Evolutionary conservation across 108 stramenopile genomes (phyloP).

Genomic region (Asterionellopsis glacialis): DNA sequence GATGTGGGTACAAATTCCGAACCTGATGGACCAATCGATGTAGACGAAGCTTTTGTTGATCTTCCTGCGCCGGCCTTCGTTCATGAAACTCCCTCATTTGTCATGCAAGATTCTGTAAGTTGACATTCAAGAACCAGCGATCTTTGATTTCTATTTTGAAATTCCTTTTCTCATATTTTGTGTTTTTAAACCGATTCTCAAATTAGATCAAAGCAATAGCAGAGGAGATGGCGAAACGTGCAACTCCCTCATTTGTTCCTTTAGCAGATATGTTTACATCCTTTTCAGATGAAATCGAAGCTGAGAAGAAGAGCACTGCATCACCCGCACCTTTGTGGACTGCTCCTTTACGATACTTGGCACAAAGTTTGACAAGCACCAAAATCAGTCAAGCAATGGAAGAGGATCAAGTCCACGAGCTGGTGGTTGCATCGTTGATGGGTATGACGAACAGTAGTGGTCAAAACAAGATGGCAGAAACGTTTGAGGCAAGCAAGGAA

Average conservation of each 20-base stretch:
- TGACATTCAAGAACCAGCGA: too few species aligned
- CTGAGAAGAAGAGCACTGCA: slow-evolving; percentile 25
- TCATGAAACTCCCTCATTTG: slow-evolving; percentile 17
- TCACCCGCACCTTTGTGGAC: slow-evolving; percentile 17
- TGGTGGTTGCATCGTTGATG: slow-evolving; percentile 36
- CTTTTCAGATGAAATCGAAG: slow-evolving; percentile 43
- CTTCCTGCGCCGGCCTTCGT: not conserved
- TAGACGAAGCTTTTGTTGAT: slow-evolving; percentile 2
- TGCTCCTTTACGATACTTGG: slow-evolving; percentile 37
- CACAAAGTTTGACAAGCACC: slow-evolving; percentile 8
- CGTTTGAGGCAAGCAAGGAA: slow-evolving; percentile 32
- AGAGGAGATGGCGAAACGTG: slow-evolving; percentile 77
- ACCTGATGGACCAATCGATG: not conserved
- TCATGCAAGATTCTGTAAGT: slow-evolving; percentile 81
- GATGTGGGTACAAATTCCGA: too few species aligned
- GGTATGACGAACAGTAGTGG: slow-evolving; percentile 24
- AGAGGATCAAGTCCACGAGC: slow-evolving; percentile 34
- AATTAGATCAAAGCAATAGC: slow-evolving; percentile 67
- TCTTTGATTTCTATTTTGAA: not conserved
- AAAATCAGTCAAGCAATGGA: slow-evolving; percentile 14
- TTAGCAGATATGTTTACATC: slow-evolving; percentile 66
- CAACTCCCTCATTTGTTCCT: slow-evolving; percentile 61
- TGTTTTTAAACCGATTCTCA: not conserved
- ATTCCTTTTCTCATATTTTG: not conserved
- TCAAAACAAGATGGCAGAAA: slow-evolving; percentile 20